phyloP scores from a whole-genome alignment of 805 yeast genomes.

The Lipomyces sp. region DNA sequence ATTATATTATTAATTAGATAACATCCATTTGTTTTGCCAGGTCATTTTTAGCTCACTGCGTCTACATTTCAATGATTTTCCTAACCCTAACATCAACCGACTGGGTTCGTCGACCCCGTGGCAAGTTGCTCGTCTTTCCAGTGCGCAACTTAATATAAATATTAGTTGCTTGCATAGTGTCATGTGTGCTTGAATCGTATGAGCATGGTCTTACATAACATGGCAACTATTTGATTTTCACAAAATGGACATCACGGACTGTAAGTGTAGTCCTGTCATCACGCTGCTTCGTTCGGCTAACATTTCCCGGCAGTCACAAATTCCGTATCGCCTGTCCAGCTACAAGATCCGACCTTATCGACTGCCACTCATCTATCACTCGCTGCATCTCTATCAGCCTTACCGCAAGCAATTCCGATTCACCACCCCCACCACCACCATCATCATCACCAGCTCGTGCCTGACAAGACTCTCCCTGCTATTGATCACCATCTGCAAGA shows the following conservation, averaged over 20 bases:
- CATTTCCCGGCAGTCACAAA: slow-evolving; percentile 15
- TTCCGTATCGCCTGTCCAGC: slow-evolving; percentile 28
- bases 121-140: background rate
- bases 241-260: slow-evolving; percentile 27
- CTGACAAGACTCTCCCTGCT: slow-evolving; percentile 17
- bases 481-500: slow-evolving; percentile 29
- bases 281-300: background rate
- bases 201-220: background rate
- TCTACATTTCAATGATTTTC: too few relatives aligned
- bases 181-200: background rate
- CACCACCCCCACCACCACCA: slow-evolving; percentile 12
- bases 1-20: too few relatives aligned
- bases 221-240: background rate
- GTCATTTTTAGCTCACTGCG: too few relatives aligned
- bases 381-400: slow-evolving; percentile 10
- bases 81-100: too few relatives aligned
- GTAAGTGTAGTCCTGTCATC: slow-evolving; percentile 10
- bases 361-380: slow-evolving; percentile 24
- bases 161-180: background rate
- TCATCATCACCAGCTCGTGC: slow-evolving; percentile 13
- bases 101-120: background rate
- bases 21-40: too few relatives aligned
- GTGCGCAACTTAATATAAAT: background rate
- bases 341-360: slow-evolving; percentile 22
- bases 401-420: slow-evolving; percentile 17